Conservation (phyloP, 768 basidiomycete genomes). For the Mycena vulgaris region DNA sequence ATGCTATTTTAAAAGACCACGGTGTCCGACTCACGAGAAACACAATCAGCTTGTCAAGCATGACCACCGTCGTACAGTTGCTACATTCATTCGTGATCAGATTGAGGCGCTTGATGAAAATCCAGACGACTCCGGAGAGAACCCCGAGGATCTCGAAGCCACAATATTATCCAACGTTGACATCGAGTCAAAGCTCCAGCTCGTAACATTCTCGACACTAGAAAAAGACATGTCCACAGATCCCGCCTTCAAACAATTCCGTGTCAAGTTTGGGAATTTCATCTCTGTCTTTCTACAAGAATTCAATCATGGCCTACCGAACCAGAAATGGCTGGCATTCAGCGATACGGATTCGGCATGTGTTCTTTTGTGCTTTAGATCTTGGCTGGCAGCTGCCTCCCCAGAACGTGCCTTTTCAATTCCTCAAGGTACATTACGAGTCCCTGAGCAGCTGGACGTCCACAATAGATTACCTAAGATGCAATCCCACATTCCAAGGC, state of each 20-base stretch:
- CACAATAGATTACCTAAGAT: too few relatives aligned
- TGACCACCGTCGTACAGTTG: constrained; percentile 9
- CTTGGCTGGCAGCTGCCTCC: not conserved
- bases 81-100: constrained; percentile 14
- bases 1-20: not conserved
- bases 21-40: not conserved
- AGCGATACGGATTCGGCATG: not conserved
- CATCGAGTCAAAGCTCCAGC: not conserved
- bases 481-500: too few relatives aligned
- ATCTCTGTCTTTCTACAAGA: not conserved
- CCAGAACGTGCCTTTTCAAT: not conserved
- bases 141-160: not conserved
- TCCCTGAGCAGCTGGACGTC: too few relatives aligned
- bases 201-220: not conserved
- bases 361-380: too few relatives aligned
- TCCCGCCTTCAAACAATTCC: constrained; percentile 3
- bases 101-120: constrained; percentile 1
- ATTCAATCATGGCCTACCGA: not conserved
- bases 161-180: constrained; percentile 9
- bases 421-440: too few relatives aligned
- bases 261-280: constrained; percentile 1
- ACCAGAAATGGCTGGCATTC: not conserved
- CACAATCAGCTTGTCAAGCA: constrained; percentile 6
- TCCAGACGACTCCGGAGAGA: not conserved
- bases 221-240: not conserved